Evolutionary conservation across 2,329 filamentous ascomycete genomes (phyloP).

Genomic region (Penicillium sp.): DNA sequence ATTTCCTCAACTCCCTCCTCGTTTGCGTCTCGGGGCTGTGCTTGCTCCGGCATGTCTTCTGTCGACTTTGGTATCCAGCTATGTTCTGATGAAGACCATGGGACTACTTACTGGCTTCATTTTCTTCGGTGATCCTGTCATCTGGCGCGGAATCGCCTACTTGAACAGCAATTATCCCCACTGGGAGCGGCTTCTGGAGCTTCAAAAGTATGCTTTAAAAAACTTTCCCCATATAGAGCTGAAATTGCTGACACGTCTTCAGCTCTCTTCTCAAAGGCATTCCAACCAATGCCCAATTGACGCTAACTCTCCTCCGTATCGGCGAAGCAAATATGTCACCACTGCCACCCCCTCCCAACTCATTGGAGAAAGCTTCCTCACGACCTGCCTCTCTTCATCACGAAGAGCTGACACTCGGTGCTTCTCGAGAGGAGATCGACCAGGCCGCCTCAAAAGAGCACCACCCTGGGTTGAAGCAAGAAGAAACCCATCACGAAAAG

Average conservation of each 20-base stretch:
- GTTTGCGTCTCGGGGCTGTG: conserved; percentile 54
- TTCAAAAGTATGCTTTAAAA: conserved; percentile 54
- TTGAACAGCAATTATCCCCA: conserved; percentile 55
- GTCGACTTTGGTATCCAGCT: conserved; percentile 56
- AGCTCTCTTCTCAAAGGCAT: conserved; percentile 73
- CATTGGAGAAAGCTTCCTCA: conserved; percentile 47
- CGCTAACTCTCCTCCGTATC: conserved; percentile 75
- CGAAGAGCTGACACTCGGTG: conserved; percentile 58
- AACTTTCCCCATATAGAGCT: too few relatives aligned
- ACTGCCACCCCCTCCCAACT: conserved; percentile 60
- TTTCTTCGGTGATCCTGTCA: conserved; percentile 78
- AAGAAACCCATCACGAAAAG: conserved; percentile 18
- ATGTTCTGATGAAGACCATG: conserved; percentile 62
- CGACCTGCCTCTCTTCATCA: conserved; percentile 54
- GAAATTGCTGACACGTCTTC: conserved; percentile 15
- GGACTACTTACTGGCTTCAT: conserved; percentile 68
- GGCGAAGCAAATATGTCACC: conserved; percentile 80
- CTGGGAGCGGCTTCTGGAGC: conserved; percentile 72
- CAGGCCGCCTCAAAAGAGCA: conserved; percentile 58
- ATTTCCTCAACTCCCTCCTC: conserved; percentile 55
- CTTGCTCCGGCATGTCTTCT: conserved; percentile 53
- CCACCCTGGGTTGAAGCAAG: conserved; percentile 9
- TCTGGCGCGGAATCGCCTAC: conserved; percentile 58
- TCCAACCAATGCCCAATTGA: conserved; percentile 81
- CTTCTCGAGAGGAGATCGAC: conserved; percentile 64